Conservation (phyloP, 2,329 filamentous ascomycete genomes). For the Neonectria neomacrospora region DNA sequence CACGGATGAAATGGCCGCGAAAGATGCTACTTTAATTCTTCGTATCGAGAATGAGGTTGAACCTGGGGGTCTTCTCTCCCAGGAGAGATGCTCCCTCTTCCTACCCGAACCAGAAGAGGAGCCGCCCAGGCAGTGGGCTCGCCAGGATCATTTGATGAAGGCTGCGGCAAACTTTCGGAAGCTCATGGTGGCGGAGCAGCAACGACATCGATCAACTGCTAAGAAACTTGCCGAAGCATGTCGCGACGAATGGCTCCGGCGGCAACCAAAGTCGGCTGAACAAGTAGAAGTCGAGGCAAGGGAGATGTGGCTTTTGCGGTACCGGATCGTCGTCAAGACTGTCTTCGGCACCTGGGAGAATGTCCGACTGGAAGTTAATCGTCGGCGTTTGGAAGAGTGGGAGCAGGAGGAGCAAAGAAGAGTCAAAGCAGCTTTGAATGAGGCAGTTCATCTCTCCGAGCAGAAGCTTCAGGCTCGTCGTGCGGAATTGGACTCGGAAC, state of each 20-base stretch:
- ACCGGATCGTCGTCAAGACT: slow-evolving; percentile 75
- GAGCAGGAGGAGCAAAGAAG: slow-evolving; percentile 72
- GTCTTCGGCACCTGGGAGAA: slow-evolving; percentile 72
- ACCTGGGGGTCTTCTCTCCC: slow-evolving; percentile 79
- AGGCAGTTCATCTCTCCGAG: slow-evolving; percentile 78
- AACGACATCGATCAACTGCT: slow-evolving; percentile 78
- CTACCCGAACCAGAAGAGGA: slow-evolving; percentile 78
- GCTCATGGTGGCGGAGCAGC: slow-evolving; percentile 82
- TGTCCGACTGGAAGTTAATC: slow-evolving; percentile 70
- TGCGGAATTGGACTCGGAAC: slow-evolving; percentile 64
- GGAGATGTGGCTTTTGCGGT: slow-evolving; percentile 73
- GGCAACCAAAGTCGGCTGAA: slow-evolving; percentile 80
- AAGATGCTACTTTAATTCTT: slow-evolving; percentile 76
- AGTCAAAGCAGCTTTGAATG: slow-evolving; percentile 75
- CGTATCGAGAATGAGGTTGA: slow-evolving; percentile 78
- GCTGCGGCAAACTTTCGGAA: slow-evolving; percentile 85
- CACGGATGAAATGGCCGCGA: slow-evolving; percentile 70
- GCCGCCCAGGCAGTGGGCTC: slow-evolving; percentile 83
- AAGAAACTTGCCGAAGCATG: slow-evolving; percentile 84
- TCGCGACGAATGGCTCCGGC: slow-evolving; percentile 77
- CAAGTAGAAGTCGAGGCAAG: slow-evolving; percentile 84
- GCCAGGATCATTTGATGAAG: slow-evolving; percentile 83
- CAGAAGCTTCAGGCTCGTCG: slow-evolving; percentile 73
- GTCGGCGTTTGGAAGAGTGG: slow-evolving; percentile 69
- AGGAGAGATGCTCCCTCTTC: slow-evolving; percentile 76